Evolutionary conservation across 352 stramenopile genomes (phyloP).

Genomic region (Phytophthora colocasiae): DNA sequence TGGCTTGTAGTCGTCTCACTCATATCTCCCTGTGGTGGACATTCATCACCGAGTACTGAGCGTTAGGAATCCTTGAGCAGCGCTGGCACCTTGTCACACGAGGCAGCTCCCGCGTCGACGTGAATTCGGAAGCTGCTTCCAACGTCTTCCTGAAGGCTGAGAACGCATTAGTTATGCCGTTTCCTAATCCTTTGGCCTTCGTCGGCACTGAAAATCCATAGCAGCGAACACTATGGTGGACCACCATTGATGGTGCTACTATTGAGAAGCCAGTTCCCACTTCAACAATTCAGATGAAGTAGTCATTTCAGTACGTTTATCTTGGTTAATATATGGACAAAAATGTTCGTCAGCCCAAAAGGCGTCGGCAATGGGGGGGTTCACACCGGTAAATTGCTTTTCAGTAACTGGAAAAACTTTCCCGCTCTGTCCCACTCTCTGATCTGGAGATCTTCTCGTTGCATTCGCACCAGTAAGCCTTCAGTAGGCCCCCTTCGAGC

Average conservation of each 20-base stretch:
- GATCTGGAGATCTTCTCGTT: too few relatives aligned
- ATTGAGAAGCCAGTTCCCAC: slow-evolving; percentile 22
- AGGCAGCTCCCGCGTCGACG: neutral
- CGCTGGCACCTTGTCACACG: slow-evolving; percentile 7
- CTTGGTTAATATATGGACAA: neutral
- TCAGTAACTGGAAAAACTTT: too few relatives aligned
- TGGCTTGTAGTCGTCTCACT: neutral
- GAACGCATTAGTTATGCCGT: slow-evolving; percentile 28
- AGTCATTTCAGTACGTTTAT: slow-evolving; percentile 13
- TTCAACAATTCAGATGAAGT: slow-evolving; percentile 23
- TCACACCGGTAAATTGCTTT: too few relatives aligned
- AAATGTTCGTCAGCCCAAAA: neutral
- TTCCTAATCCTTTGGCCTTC: slow-evolving; percentile 19
- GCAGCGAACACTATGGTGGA: too few relatives aligned
- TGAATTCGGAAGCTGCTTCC: neutral
- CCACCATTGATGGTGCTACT: slow-evolving; percentile 18
- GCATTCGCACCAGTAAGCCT: too few relatives aligned
- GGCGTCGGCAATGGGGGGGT: too few relatives aligned
- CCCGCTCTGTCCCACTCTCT: too few relatives aligned
- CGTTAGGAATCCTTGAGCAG: slow-evolving; percentile 9
- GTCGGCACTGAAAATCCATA: slow-evolving; percentile 18
- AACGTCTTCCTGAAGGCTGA: slow-evolving; percentile 3
- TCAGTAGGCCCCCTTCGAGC: too few relatives aligned
- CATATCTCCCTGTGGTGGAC: neutral
- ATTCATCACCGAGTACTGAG: neutral